Evolutionary conservation across 106 monocot species (phyloP).

Genomic region (Amphibolis antarctica): DNA sequence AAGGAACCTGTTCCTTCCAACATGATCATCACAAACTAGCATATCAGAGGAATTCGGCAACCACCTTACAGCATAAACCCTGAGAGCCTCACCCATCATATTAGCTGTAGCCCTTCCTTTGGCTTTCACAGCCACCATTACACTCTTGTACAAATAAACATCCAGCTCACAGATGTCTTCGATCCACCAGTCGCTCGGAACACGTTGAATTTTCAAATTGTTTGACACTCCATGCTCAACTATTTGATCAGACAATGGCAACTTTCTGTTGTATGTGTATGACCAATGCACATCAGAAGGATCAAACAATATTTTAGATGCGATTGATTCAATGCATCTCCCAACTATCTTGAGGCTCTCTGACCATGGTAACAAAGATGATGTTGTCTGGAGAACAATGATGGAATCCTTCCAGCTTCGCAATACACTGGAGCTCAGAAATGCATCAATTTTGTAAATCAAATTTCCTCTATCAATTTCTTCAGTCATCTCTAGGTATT

Average conservation of each 20-base stretch:
- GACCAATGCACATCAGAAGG: conserved; percentile 69
- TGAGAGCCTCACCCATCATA: conserved; percentile 53
- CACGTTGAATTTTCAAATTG: conserved; percentile 15
- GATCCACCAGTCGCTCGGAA: conserved; percentile 84
- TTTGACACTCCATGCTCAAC: conserved; percentile 10
- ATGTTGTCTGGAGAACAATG: conserved; percentile 62
- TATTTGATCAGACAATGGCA: conserved; percentile 20
- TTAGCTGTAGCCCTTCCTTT: conserved; percentile 60
- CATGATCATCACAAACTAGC: conserved; percentile 35
- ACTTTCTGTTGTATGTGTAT: conserved; percentile 50
- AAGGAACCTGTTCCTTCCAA: conserved; percentile 32
- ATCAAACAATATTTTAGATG: conserved; percentile 61
- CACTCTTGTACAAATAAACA: conserved; percentile 58
- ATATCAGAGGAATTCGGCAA: conserved; percentile 61
- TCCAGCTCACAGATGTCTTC: conserved; percentile 75
- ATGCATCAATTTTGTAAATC: conserved; percentile 79
- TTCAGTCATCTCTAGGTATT: conserved; percentile 76
- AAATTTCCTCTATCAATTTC: conserved; percentile 74
- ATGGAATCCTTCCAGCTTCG: conserved; percentile 90
- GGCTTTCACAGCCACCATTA: conserved; percentile 58
- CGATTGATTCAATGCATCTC: conserved; percentile 72
- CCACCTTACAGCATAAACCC: conserved; percentile 65
- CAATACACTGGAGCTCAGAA: conserved; percentile 60
- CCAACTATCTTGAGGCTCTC: conserved; percentile 57
- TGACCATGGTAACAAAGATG: conserved; percentile 45